phyloP scores from a whole-genome alignment of 768 basidiomycete species.

The Polyporus arcularius region DNA sequence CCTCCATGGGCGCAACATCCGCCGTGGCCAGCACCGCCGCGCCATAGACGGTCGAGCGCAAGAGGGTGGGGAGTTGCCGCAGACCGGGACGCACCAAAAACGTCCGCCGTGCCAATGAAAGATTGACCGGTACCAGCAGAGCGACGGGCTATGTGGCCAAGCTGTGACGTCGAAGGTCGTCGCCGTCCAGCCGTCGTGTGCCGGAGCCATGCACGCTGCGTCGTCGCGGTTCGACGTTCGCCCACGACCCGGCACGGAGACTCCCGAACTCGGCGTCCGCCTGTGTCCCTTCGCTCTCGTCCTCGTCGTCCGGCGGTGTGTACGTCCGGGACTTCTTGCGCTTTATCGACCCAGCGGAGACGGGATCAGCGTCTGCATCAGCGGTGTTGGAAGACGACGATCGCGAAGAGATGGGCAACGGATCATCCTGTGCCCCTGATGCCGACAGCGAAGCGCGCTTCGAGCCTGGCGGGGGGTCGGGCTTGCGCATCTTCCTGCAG shows the following conservation, averaged over 20 bases:
- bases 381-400: constrained; percentile 20
- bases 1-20: constrained; percentile 4
- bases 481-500: constrained; percentile 86
- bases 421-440: constrained; percentile 19
- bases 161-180: constrained; percentile 65
- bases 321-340: constrained; percentile 57
- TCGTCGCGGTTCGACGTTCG: constrained; percentile 58
- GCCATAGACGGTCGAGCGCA: not conserved
- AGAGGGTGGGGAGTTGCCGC: too few relatives aligned
- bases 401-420: constrained; percentile 16
- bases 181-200: constrained; percentile 40
- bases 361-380: constrained; percentile 10
- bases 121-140: not conserved
- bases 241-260: constrained; percentile 39
- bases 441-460: constrained; percentile 31
- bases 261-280: constrained; percentile 66
- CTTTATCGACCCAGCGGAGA: constrained; percentile 33
- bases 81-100: too few relatives aligned
- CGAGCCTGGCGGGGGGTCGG: constrained; percentile 50
- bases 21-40: constrained; percentile 9
- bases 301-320: constrained; percentile 50
- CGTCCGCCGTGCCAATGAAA: too few relatives aligned
- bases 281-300: constrained; percentile 69
- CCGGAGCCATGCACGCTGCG: constrained; percentile 36
- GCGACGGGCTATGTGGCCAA: constrained; percentile 50